Conservation (phyloP, 805 yeast species). For the Barnettozyma vustinii region DNA sequence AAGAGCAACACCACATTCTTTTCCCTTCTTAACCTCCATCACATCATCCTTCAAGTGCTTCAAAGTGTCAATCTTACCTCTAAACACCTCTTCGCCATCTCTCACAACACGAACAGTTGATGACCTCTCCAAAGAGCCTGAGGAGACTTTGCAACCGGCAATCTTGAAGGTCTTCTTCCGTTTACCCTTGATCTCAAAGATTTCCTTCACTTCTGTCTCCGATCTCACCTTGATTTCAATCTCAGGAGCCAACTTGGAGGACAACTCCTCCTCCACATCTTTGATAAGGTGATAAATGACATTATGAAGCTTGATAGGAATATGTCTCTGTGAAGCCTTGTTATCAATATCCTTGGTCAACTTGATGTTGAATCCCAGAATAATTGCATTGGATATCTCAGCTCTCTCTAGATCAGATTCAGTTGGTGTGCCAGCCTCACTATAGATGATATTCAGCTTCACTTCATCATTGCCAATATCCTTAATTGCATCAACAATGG, state of each 20-base stretch:
- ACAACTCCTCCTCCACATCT: slow-evolving; percentile 63
- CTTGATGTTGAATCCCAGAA: slow-evolving; percentile 73
- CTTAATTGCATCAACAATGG: slow-evolving; percentile 74
- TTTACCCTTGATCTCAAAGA: slow-evolving; percentile 64
- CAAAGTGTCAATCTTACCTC: slow-evolving; percentile 67
- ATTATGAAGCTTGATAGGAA: slow-evolving; percentile 58
- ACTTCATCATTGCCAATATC: slow-evolving; percentile 89
- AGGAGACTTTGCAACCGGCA: slow-evolving; percentile 82
- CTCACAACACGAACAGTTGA: slow-evolving; percentile 54
- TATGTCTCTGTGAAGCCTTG: slow-evolving; percentile 52
- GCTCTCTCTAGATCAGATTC: slow-evolving; percentile 67
- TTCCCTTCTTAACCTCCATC: slow-evolving; percentile 71
- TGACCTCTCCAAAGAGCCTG: slow-evolving; percentile 62
- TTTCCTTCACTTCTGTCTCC: slow-evolving; percentile 61
- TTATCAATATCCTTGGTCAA: slow-evolving; percentile 53
- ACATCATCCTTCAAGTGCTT: slow-evolving; percentile 82
- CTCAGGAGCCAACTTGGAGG: slow-evolving; percentile 56
- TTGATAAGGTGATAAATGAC: slow-evolving; percentile 88
- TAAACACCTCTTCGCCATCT: slow-evolving; percentile 35
- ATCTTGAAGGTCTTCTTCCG: slow-evolving; percentile 50
- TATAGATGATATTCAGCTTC: slow-evolving; percentile 56
- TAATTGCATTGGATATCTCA: slow-evolving; percentile 60
- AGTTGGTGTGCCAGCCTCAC: slow-evolving; percentile 74
- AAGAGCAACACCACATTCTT: slow-evolving; percentile 85
- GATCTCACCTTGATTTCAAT: slow-evolving; percentile 62